These are phyloP conservation scores for Bretziella fagacearum DNA, from an alignment of 2,329 filamentous ascomycete species.

Conservation along the genomic window DNA sequence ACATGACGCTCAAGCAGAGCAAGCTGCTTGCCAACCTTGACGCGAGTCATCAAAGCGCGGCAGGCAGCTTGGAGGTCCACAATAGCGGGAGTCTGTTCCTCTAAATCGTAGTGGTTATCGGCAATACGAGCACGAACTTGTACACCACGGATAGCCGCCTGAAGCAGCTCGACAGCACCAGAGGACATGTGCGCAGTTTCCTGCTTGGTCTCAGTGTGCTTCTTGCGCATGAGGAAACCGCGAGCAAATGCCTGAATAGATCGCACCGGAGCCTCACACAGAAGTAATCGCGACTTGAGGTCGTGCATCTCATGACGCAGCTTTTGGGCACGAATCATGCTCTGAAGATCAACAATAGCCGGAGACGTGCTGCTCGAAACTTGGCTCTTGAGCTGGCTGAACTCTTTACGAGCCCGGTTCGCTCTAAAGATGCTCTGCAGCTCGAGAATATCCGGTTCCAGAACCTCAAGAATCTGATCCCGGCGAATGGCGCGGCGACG, in stretches of 20 bases:
- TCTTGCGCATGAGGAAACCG: conserved; percentile 47
- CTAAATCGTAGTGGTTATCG: conserved; percentile 40
- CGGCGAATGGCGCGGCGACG: conserved; percentile 45
- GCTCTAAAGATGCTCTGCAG: conserved; percentile 45
- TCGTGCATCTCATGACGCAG: conserved; percentile 41
- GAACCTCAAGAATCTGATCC: conserved; percentile 50
- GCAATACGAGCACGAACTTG: conserved; percentile 35
- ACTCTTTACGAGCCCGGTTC: conserved; percentile 7
- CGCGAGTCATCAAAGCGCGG: conserved; percentile 63
- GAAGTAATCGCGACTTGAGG: conserved; percentile 40
- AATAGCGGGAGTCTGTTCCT: conserved; percentile 50
- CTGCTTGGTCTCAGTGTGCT: conserved; percentile 36
- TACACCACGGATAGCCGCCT: conserved; percentile 45
- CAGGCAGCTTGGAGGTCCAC: conserved; percentile 56
- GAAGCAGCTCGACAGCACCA: conserved; percentile 34
- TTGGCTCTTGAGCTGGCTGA: conserved; percentile 8
- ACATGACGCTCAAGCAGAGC: conserved; percentile 46
- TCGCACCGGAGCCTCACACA: conserved; percentile 45
- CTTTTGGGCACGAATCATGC: conserved; percentile 54
- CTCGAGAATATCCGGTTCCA: conserved; percentile 55
- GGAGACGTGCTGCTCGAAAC: conserved; percentile 18
- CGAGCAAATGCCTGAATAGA: conserved; percentile 49
- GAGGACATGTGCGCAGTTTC: conserved; percentile 33
- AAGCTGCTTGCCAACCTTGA: conserved; percentile 55
- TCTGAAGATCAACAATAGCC: conserved; percentile 66